Evolutionary conservation across 192 early-diverging fungal genomes (phyloP).

Genomic region (Globomyces pollinis-pini): DNA sequence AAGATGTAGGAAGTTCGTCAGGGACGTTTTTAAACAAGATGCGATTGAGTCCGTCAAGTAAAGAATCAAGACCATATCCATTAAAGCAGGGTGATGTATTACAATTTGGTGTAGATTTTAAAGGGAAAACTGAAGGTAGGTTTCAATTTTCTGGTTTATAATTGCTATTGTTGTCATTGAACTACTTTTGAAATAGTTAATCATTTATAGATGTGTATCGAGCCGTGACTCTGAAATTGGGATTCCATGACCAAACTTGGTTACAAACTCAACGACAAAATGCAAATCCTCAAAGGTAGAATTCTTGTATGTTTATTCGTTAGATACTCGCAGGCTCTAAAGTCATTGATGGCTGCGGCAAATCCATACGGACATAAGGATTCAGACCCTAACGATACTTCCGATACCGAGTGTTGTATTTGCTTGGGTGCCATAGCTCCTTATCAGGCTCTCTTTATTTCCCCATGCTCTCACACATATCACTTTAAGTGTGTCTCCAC

Average conservation of each 20-base stretch:
- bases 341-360: conserved; percentile 42
- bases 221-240: conserved; percentile 34
- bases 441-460: conserved; percentile 53
- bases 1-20: conserved; percentile 93
- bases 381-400: conserved; percentile 11
- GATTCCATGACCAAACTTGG: conserved; percentile 47
- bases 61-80: conserved; percentile 72
- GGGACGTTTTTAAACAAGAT: conserved; percentile 97
- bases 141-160: not conserved
- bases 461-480: conserved; percentile 58
- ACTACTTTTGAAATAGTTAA: too few relatives aligned
- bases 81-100: conserved; percentile 56
- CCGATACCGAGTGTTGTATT: conserved; percentile 49
- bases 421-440: conserved; percentile 47
- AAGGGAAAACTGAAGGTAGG: conserved; percentile 45
- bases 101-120: conserved; percentile 55
- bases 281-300: conserved; percentile 46
- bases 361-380: conserved; percentile 39
- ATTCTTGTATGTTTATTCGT: not conserved
- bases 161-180: not conserved
- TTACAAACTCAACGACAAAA: conserved; percentile 35
- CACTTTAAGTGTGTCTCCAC: conserved; percentile 52
- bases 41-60: conserved; percentile 77
- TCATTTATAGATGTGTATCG: conserved; percentile 38
- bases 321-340: conserved; percentile 42